Percentiles rank a stretch among this genome's conserved stretches.
Conservation (phyloP, 2,329 filamentous ascomycete species). For the Botrytis pseudocinerea region DNA sequence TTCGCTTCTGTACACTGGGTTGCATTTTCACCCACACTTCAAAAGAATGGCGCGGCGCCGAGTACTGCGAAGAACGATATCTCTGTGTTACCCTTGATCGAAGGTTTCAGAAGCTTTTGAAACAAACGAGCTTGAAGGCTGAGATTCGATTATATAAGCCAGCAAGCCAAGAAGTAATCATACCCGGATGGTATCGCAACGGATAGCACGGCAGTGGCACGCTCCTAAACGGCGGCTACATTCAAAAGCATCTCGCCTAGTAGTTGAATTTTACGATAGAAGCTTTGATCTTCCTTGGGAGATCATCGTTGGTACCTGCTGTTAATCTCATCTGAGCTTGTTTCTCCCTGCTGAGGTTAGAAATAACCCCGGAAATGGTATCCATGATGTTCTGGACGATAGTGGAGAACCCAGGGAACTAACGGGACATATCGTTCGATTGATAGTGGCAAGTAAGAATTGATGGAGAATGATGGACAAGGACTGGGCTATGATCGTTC, state of each 20-base stretch:
- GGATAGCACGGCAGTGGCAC: constrained; percentile 8
- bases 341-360: not conserved
- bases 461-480: not conserved
- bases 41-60: not conserved
- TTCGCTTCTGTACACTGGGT: constrained; percentile 7
- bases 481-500: not conserved
- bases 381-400: not conserved
- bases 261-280: not conserved
- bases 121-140: constrained; percentile 21
- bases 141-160: not conserved
- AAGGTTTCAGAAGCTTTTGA: constrained; percentile 23
- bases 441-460: constrained; percentile 2
- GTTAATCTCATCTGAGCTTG: constrained; percentile 1
- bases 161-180: not conserved
- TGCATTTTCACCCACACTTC: constrained; percentile 9
- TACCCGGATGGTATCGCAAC: not conserved
- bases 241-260: not conserved
- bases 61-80: constrained; percentile 9
- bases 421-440: not conserved
- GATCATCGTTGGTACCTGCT: not conserved
- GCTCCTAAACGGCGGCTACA: not conserved
- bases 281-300: not conserved
- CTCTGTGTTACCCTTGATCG: constrained; percentile 9
- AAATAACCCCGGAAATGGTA: not conserved
- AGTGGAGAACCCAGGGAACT: not conserved